Base-by-base conservation (phyloP, 1,139 yeast genomes). In the Suhomyces bribrorum region DNA sequence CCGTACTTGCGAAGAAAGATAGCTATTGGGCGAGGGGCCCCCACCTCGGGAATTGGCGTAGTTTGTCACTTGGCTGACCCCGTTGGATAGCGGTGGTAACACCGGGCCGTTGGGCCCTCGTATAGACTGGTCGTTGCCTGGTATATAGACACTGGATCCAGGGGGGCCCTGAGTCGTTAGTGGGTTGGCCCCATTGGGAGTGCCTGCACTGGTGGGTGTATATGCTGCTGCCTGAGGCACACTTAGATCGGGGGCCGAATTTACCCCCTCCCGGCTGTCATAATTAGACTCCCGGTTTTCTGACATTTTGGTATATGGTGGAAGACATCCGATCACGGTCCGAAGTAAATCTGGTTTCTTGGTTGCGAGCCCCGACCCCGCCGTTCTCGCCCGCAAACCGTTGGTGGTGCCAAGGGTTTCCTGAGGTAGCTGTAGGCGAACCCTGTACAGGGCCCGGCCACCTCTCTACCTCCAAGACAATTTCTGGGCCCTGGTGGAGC, bases 61-160 rank as follows among this genome's bases (percentile, higher is more conserved):
- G 14, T 23, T 14, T 14, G 5, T 24, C 8, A 9, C 15, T 15
- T 17, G 32, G 14, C 15, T 14, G n/a, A 29, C 14, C 16, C 32
- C 32, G 11, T 18, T 29, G 2, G 32, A 9, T 24, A 14, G 29
- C 7, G 38, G 38, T 7, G 38, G 29, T 18, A 36, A 12, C 26
- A 27, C 24, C 3, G 29, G 26, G 18, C 26, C 14, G 17, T n/a
- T 12, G 18, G 9, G 14, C 11, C 33, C 32, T 4, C 32, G 29
- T n/a, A 31, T 14, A 14, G 31, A 22, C 32, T 22, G 39, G n/a
- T 36, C 39, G 18, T 27, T 36, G 26, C 24, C 9, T 8, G 29
- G 14, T 16, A 29, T 5, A 14, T 23, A 32, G 12, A 26, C 31
- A 14, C 14, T 26, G 17, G 26, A 25, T 14, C 22, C 29, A 18